These are phyloP conservation scores for Aspergillus affinis DNA, from an alignment of 495 filamentous ascomycete genomes.

Conservation along the genomic window DNA sequence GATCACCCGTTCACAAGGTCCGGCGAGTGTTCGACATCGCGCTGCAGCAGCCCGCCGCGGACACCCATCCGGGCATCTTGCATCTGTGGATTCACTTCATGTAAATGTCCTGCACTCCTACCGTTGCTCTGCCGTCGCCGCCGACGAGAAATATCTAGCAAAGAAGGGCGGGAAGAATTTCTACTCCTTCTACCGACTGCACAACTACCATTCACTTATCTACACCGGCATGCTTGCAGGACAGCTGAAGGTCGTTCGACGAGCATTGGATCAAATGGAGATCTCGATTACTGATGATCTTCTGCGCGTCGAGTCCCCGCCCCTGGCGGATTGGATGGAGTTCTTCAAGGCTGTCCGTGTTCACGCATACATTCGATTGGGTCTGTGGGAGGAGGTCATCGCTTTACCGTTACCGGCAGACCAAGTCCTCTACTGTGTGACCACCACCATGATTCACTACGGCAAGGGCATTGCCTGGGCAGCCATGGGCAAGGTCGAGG, in stretches of 20 bases:
- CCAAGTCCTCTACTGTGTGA: conserved; percentile 50
- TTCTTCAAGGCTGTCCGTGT: conserved; percentile 55
- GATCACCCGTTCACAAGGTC: conserved; percentile 53
- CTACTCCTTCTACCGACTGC: conserved; percentile 61
- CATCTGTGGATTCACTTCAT: conserved; percentile 69
- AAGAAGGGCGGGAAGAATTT: conserved; percentile 58
- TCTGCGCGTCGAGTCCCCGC: conserved; percentile 56
- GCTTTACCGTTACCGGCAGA: conserved; percentile 48
- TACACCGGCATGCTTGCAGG: conserved; percentile 67
- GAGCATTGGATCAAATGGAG: conserved; percentile 51
- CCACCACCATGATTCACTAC: conserved; percentile 57
- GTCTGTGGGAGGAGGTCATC: conserved; percentile 57
- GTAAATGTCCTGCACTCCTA: conserved; percentile 64
- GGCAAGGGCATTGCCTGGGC: conserved; percentile 57
- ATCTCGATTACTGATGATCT: conserved; percentile 51
- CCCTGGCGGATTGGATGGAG: conserved; percentile 69
- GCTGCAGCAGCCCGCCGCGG: conserved; percentile 38
- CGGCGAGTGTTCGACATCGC: conserved; percentile 52
- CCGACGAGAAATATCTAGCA: conserved; percentile 51
- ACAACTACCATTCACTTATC: conserved; percentile 61
- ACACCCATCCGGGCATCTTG: conserved; percentile 55
- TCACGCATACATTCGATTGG: conserved; percentile 66
- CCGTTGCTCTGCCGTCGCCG: conserved; percentile 49
- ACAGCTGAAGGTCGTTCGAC: conserved; percentile 48
- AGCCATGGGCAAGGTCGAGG: conserved; percentile 3